These are phyloP conservation scores for Kwoniella pini DNA, from an alignment of 768 basidiomycete species.

Conservation along the genomic window DNA sequence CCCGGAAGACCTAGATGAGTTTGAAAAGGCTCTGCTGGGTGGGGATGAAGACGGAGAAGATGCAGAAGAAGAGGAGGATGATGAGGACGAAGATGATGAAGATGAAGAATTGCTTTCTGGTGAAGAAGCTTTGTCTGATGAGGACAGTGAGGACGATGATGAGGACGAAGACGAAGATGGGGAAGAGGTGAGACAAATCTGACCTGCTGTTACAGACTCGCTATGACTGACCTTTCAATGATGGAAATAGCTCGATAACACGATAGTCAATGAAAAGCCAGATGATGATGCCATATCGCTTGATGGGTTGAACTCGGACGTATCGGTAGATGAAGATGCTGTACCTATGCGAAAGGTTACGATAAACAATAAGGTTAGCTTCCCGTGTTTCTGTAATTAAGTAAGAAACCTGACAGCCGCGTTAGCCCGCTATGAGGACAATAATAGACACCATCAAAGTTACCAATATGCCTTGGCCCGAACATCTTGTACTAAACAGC, in stretches of 20 bases:
- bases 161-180: slow-evolving; percentile 41
- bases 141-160: slow-evolving; percentile 42
- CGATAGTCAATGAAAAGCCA: slow-evolving; percentile 39
- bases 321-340: slow-evolving; percentile 71
- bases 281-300: slow-evolving; percentile 60
- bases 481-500: slow-evolving; percentile 46
- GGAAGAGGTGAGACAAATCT: slow-evolving; percentile 24
- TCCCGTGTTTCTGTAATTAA: not conserved
- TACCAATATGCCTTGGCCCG: slow-evolving; percentile 42
- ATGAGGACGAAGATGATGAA: slow-evolving; percentile 45
- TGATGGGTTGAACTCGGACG: slow-evolving; percentile 64
- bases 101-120: slow-evolving; percentile 28
- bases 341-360: slow-evolving; percentile 80
- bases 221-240: no score
- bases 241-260: slow-evolving; percentile 15
- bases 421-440: slow-evolving; percentile 44
- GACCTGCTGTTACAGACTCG: no score
- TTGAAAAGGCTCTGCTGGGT: slow-evolving; percentile 63
- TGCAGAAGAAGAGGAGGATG: slow-evolving; percentile 49
- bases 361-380: slow-evolving; percentile 73
- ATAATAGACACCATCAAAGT: slow-evolving; percentile 43
- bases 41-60: slow-evolving; percentile 48
- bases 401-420: not conserved
- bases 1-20: slow-evolving; percentile 66
- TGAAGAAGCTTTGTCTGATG: slow-evolving; percentile 28